Evolutionary conservation across 805 yeast genomes (phyloP).

Genomic region (Millerozyma miso): DNA sequence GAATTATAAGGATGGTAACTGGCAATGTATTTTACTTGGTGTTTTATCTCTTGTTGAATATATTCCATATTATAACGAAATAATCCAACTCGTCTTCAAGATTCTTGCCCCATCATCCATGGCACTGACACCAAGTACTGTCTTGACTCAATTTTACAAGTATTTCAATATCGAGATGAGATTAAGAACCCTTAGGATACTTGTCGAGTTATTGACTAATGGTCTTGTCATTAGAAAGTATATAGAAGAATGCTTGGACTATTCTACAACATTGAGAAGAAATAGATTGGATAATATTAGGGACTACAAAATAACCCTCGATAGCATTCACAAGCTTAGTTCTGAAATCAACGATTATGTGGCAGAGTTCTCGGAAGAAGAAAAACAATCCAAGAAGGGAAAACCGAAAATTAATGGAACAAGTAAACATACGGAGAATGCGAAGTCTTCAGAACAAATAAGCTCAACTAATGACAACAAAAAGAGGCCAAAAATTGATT

Average conservation of each 20-base stretch:
- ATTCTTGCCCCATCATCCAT: constrained; percentile 54
- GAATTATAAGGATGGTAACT: constrained; percentile 75
- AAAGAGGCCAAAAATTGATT: constrained; percentile 18
- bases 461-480: constrained; percentile 11
- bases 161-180: constrained; percentile 51
- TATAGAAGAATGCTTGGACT: constrained; percentile 67
- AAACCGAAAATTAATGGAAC: constrained; percentile 4
- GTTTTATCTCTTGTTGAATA: constrained; percentile 58
- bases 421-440: neutral
- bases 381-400: constrained; percentile 6
- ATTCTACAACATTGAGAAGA: constrained; percentile 56
- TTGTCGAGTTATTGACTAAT: constrained; percentile 59
- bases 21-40: constrained; percentile 79
- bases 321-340: constrained; percentile 41
- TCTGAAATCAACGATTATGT: constrained; percentile 17
- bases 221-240: constrained; percentile 56
- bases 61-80: constrained; percentile 48
- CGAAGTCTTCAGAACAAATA: constrained; percentile 1
- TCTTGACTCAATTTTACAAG: constrained; percentile 51
- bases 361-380: constrained; percentile 9
- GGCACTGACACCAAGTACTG: constrained; percentile 47
- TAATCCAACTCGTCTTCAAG: constrained; percentile 48
- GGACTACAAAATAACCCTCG: constrained; percentile 52
- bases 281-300: constrained; percentile 62
- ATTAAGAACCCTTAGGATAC: constrained; percentile 52